Conservation (phyloP, 495 filamentous ascomycete genomes). For the Entonaema liquescens region DNA sequence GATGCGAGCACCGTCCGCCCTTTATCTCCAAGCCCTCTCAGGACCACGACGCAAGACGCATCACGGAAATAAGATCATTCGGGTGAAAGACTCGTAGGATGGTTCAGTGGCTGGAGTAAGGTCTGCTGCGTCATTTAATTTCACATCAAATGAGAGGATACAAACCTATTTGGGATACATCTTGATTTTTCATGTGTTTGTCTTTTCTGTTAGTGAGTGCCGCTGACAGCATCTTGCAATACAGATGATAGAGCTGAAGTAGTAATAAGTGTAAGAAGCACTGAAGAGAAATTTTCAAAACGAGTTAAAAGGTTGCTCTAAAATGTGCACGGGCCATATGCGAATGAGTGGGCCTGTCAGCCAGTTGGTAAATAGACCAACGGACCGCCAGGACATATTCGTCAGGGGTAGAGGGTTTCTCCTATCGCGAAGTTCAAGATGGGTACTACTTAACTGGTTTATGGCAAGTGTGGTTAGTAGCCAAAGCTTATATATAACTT, state of each 20-base stretch:
- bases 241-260: neutral
- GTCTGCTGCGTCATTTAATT: slow-evolving; percentile 46
- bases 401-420: too few species aligned
- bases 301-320: neutral
- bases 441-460: too few species aligned
- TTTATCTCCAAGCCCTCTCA: slow-evolving; percentile 54
- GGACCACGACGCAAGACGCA: slow-evolving; percentile 59
- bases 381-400: too few species aligned
- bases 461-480: too few species aligned
- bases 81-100: slow-evolving; percentile 53
- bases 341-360: neutral
- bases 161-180: slow-evolving; percentile 13
- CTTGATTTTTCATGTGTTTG: neutral
- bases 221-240: neutral
- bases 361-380: neutral
- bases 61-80: slow-evolving; percentile 57
- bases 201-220: neutral
- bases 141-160: slow-evolving; percentile 17
- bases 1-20: slow-evolving; percentile 43
- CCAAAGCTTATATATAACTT: too few species aligned
- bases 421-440: too few species aligned
- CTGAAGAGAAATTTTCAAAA: slow-evolving; percentile 10
- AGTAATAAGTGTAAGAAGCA: neutral
- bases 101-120: slow-evolving; percentile 53
- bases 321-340: neutral